Percentiles rank a stretch among this genome's conserved stretches.
Conservation (phyloP, 192 early-diverging fungal species). For the Coemansia sp. region DNA sequence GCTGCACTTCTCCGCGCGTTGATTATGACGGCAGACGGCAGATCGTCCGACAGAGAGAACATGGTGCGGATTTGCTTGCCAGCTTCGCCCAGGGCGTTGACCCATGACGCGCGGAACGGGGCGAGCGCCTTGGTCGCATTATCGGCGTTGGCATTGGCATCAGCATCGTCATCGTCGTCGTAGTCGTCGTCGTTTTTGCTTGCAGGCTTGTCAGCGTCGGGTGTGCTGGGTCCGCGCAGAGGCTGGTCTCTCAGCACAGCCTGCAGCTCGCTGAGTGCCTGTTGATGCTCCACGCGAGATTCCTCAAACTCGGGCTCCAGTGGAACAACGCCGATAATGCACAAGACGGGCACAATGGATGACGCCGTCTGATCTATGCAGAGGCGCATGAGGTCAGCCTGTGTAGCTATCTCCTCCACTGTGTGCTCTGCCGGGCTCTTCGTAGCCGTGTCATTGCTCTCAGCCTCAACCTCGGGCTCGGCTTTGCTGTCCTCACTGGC, state of each 20-base stretch:
- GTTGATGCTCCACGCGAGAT: conserved; percentile 30
- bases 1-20: conserved; percentile 57
- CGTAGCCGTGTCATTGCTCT: conserved; percentile 4
- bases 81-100: conserved; percentile 52
- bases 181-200: conserved; percentile 9
- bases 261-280: conserved; percentile 15
- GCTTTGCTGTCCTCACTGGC: too few relatives aligned
- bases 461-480: conserved; percentile 6
- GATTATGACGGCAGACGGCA: conserved; percentile 57
- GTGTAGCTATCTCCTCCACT: conserved; percentile 50
- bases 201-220: not conserved
- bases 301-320: conserved; percentile 36
- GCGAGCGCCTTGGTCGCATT: not conserved
- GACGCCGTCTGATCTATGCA: conserved; percentile 42
- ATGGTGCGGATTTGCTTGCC: conserved; percentile 43
- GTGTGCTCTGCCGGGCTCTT: not conserved
- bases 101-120: conserved; percentile 60
- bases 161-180: conserved; percentile 28
- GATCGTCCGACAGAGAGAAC: conserved; percentile 59
- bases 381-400: conserved; percentile 49
- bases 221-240: conserved; percentile 25
- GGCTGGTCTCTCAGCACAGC: conserved; percentile 12
- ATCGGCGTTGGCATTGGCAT: conserved; percentile 34
- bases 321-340: conserved; percentile 23
- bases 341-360: conserved; percentile 55